Evolutionary conservation across 1,139 yeast genomes (phyloP).

Genomic region (Suhomyces guaymorum): DNA sequence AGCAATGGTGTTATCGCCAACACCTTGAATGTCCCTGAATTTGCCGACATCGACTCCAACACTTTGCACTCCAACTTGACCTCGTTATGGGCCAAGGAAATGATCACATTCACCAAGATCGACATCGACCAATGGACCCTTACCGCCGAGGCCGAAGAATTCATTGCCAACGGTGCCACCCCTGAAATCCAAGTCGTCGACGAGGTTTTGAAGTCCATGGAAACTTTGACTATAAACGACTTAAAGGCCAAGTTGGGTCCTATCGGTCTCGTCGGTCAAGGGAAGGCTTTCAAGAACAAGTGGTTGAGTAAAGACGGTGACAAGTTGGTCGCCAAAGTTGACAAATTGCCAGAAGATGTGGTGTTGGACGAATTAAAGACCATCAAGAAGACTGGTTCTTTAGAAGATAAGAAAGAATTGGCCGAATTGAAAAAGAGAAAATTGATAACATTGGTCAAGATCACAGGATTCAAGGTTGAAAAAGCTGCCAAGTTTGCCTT

Average conservation of each 20-base stretch:
- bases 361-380: conserved; percentile 66
- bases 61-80: conserved; percentile 72
- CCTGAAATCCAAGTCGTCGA: conserved; percentile 84
- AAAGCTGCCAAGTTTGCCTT: conserved; percentile 86
- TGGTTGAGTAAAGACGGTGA: conserved; percentile 93
- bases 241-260: conserved; percentile 77
- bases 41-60: conserved; percentile 38
- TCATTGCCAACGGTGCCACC: conserved; percentile 69
- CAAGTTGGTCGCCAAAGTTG: conserved; percentile 61
- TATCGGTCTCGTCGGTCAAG: conserved; percentile 90
- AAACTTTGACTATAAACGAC: conserved; percentile 80
- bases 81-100: conserved; percentile 81
- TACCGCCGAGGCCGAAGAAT: conserved; percentile 81
- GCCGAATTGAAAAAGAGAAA: conserved; percentile 93
- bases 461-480: conserved; percentile 68
- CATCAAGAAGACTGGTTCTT: conserved; percentile 58
- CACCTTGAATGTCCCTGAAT: conserved; percentile 58
- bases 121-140: conserved; percentile 78
- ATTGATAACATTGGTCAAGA: conserved; percentile 69
- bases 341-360: conserved; percentile 57
- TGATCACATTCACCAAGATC: conserved; percentile 71
- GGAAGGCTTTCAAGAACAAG: conserved; percentile 96
- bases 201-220: conserved; percentile 72
- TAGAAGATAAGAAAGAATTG: conserved; percentile 64
- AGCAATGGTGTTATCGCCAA: conserved; percentile 60